Evolutionary conservation across 495 filamentous ascomycete genomes (phyloP), one percentile per base, ranked within the genome.

Genomic region (Penicillium manginii): DNA sequence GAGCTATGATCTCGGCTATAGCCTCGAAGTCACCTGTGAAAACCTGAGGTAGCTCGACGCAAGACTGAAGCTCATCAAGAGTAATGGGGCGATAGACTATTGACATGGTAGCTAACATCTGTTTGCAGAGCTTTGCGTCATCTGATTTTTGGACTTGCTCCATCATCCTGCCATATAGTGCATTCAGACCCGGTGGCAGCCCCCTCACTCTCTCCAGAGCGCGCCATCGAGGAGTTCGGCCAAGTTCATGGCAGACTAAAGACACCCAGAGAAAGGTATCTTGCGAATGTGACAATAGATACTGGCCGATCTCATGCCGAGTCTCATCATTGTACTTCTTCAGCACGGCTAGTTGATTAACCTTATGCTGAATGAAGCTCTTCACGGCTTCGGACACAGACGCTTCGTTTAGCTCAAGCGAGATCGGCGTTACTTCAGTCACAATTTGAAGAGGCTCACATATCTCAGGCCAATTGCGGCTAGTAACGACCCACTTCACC

Each of bases 251-350:
- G 22, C 45, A 67, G 5, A 73, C 71, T 11, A 77, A 52, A 32
- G 64, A 64, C 4, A 74, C 73, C 73, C 63, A 78, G 5, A 78
- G 66, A 52, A 76, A 76, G 9, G 67, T 76, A 3, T 60, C 65
- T 21, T 66, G 35, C 1, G 65, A 57, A 23, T 67, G 65, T 69
- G 18, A 40, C 7, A 4, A 50, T 8, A 77, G 32, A 33, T 61
- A 47, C 18, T 45, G 11, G 3, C 32, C 26, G 2, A 79, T 55
- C 15, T 33, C 15, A 47, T 58, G n/a, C 8, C 37, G 49, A n/a
- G 22, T 47, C 49, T 56, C n/a, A 47, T 52, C 35, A 2, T 18
- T 37, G 42, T 68, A 58, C 6, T 40, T 50, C 10, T 60, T 60
- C 0, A 10, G 2, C 7, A 51, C 31, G 26, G 61, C 60, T 5